Conservation (phyloP, 2,329 filamentous ascomycete genomes). For the Fusarium lyarnte region DNA sequence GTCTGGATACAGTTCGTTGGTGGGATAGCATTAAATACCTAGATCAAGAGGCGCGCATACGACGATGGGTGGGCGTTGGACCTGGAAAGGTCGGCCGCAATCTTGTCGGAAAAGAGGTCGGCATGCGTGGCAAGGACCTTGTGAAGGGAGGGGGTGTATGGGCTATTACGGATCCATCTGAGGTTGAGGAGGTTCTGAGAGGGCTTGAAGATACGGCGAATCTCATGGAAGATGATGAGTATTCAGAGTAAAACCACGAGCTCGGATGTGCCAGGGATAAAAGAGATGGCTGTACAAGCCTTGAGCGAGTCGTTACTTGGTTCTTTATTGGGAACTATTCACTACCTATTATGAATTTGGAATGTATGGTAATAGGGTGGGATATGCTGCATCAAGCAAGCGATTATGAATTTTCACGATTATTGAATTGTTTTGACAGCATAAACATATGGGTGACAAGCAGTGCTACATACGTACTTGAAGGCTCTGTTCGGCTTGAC, state of each 20-base stretch:
- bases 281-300: constrained; percentile 6
- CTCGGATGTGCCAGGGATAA: neutral
- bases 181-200: constrained; percentile 74
- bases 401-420: constrained; percentile 8
- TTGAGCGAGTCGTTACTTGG: neutral
- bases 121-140: constrained; percentile 79
- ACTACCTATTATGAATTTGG: constrained; percentile 1
- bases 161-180: constrained; percentile 84
- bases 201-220: constrained; percentile 72
- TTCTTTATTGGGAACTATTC: neutral
- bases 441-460: neutral
- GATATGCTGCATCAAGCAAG: constrained; percentile 9
- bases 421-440: constrained; percentile 7
- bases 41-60: constrained; percentile 82
- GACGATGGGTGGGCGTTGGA: constrained; percentile 90
- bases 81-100: constrained; percentile 95
- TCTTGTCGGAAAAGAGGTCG: constrained; percentile 93
- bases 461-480: neutral
- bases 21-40: constrained; percentile 93
- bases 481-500: neutral
- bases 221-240: constrained; percentile 60
- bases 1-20: constrained; percentile 93
- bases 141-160: constrained; percentile 92
- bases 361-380: constrained; percentile 15
- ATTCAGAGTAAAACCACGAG: constrained; percentile 36